Conservation (phyloP, 2,329 filamentous ascomycete species). For the Stagonosporopsis cucurbitacearum region DNA sequence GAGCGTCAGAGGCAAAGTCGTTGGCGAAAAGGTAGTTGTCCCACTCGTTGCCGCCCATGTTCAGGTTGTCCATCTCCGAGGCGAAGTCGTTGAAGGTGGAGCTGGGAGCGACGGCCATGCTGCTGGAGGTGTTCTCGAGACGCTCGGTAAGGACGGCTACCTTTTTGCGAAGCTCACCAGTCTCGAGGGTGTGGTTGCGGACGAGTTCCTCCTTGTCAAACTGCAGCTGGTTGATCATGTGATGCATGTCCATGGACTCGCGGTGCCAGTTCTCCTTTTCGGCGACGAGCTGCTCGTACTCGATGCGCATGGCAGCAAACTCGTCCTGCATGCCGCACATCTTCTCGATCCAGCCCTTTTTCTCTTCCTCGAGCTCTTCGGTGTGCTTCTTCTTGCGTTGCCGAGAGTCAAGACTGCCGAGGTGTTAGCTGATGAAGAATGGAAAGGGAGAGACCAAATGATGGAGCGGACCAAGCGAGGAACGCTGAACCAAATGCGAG, state of each 20-base stretch:
- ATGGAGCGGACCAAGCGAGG: conserved; percentile 37
- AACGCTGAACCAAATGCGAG: conserved; percentile 54
- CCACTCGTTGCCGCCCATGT: conserved; percentile 79
- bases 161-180: conserved; percentile 90
- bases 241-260: conserved; percentile 75
- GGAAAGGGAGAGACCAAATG: conserved; percentile 42
- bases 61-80: conserved; percentile 81
- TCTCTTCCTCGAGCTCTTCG: conserved; percentile 94
- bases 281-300: conserved; percentile 57
- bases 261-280: conserved; percentile 71
- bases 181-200: conserved; percentile 85
- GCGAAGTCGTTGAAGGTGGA: conserved; percentile 74
- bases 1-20: conserved; percentile 68
- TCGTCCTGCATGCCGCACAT: conserved; percentile 82
- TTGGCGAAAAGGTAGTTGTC: conserved; percentile 80
- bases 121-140: conserved; percentile 62
- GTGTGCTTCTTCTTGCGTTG: conserved; percentile 99
- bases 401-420: conserved; percentile 82
- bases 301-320: conserved; percentile 69
- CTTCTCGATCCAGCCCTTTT: conserved; percentile 83
- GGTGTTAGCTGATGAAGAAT: conserved; percentile 47
- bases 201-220: conserved; percentile 94
- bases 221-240: conserved; percentile 77
- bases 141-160: conserved; percentile 79
- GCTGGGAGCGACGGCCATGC: conserved; percentile 59